Conservation (phyloP, 2,329 filamentous ascomycete genomes). For the Fusarium sp. region DNA sequence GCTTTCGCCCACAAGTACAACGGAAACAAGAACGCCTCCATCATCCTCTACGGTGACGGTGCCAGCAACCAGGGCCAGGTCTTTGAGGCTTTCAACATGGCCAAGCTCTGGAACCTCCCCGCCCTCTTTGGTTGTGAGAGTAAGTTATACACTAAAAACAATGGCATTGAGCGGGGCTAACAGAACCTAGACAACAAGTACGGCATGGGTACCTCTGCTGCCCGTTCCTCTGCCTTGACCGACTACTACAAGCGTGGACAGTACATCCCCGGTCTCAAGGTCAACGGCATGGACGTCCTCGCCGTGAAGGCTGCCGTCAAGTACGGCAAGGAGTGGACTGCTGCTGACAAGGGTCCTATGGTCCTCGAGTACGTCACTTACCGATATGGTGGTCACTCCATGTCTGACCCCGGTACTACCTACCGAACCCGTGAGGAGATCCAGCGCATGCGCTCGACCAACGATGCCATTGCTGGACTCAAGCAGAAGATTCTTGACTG, state of each 20-base stretch:
- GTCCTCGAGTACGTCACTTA: slow-evolving; percentile 99
- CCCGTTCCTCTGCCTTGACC: slow-evolving; percentile 91
- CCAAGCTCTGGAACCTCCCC: slow-evolving; percentile 97
- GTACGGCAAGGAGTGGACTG: slow-evolving; percentile 89
- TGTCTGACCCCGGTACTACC: slow-evolving; percentile 99
- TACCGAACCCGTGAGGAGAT: slow-evolving; percentile 99
- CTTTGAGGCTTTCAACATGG: slow-evolving; percentile 99
- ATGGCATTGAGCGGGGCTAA: slow-evolving; percentile 15
- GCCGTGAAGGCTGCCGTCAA: slow-evolving; percentile 96
- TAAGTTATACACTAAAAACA: slow-evolving; percentile 59
- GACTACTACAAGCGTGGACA: slow-evolving; percentile 99
- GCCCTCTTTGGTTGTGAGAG: slow-evolving; percentile 98
- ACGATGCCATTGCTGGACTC: slow-evolving; percentile 96
- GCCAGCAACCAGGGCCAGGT: slow-evolving; percentile 99
- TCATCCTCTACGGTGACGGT: slow-evolving; percentile 96
- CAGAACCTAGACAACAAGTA: slow-evolving; percentile 93
- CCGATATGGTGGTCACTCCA: slow-evolving; percentile 98
- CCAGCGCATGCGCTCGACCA: slow-evolving; percentile 98
- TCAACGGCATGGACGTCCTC: slow-evolving; percentile 99
- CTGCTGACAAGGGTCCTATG: slow-evolving; percentile 84
- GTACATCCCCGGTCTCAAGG: slow-evolving; percentile 99
- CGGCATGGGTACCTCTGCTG: slow-evolving; percentile 97
- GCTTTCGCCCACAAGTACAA: slow-evolving; percentile 98
- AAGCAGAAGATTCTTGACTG: slow-evolving; percentile 99
- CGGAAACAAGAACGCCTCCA: slow-evolving; percentile 81